Conservation (phyloP, 78 protist genomes). For the Cavenderia fasciculata region DNA sequence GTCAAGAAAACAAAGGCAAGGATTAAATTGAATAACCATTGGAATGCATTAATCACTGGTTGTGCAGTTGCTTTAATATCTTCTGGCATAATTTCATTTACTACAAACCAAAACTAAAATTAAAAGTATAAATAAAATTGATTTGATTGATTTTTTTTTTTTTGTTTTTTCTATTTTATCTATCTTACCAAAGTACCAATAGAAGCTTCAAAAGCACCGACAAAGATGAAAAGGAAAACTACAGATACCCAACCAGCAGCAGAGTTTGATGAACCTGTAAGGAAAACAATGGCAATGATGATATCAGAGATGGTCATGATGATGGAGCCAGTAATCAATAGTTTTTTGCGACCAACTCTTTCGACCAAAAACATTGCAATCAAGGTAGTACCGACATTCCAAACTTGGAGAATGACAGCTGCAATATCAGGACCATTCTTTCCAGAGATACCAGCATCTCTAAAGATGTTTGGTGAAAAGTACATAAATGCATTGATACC, state of each 20-base stretch:
- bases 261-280: background rate
- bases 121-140: background rate
- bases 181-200: constrained; percentile 59
- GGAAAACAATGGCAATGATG: constrained; percentile 38
- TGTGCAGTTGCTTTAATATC: constrained; percentile 43
- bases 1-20: constrained; percentile 25
- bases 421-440: constrained; percentile 47
- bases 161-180: background rate
- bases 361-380: constrained; percentile 44
- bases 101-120: constrained; percentile 46
- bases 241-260: constrained; percentile 52
- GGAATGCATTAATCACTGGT: constrained; percentile 54
- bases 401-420: constrained; percentile 49
- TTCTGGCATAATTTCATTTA: constrained; percentile 44
- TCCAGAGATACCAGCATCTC: constrained; percentile 31
- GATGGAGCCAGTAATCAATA: constrained; percentile 36
- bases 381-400: constrained; percentile 53
- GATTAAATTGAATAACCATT: constrained; percentile 62
- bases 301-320: constrained; percentile 47
- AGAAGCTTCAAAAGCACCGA: constrained; percentile 52
- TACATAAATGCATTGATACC: constrained; percentile 78
- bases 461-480: constrained; percentile 31
- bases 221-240: constrained; percentile 40
- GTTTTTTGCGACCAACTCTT: constrained; percentile 35
- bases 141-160: background rate